Conservation (phyloP, 768 basidiomycete genomes). For the Russula griseocarnosa region DNA sequence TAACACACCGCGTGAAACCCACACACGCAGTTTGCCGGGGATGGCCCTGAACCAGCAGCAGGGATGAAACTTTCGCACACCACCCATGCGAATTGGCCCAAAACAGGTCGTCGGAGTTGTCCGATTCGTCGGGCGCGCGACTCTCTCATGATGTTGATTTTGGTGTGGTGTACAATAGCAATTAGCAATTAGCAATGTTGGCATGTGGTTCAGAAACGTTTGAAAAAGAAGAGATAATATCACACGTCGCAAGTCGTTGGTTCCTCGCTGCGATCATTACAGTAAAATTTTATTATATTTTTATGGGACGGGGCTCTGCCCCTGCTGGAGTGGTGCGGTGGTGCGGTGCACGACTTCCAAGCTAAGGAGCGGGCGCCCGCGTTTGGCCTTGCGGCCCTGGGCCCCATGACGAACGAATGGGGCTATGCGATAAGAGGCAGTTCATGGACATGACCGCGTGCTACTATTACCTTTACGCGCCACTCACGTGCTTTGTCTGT, state of each 20-base stretch:
- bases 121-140: too few species aligned
- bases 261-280: neutral
- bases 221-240: neutral
- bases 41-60: neutral
- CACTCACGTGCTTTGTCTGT: neutral
- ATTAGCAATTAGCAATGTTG: too few species aligned
- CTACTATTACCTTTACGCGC: neutral
- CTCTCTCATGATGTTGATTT: too few species aligned
- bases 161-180: too few species aligned
- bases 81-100: too few species aligned
- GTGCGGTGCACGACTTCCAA: slow-evolving; percentile 5
- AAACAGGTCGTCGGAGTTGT: too few species aligned
- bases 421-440: neutral
- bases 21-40: neutral
- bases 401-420: neutral
- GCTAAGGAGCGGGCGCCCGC: neutral
- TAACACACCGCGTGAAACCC: neutral
- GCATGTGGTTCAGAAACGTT: neutral
- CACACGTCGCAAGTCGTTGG: neutral
- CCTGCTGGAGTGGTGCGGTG: slow-evolving; percentile 1
- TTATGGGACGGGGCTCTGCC: neutral
- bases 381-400: neutral
- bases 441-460: neutral
- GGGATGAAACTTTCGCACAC: neutral
- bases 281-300: neutral